Evolutionary conservation across 75 land plant species (phyloP).

Genomic region (Sequoiadendron giganteum): DNA sequence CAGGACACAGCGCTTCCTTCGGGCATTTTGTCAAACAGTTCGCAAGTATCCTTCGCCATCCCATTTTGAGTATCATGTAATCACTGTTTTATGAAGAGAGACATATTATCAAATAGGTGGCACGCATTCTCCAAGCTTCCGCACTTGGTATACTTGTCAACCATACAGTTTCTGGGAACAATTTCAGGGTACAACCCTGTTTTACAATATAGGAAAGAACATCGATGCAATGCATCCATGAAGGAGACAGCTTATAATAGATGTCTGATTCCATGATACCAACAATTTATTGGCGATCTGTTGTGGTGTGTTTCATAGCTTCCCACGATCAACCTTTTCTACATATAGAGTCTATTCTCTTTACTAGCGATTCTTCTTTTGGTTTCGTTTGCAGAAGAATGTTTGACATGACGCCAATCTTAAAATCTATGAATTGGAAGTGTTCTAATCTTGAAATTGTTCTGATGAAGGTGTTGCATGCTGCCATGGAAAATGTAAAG

Average conservation of each 20-base stretch:
- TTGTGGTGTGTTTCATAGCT: not conserved
- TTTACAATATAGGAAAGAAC: conserved; percentile 31
- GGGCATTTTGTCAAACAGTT: conserved; percentile 20
- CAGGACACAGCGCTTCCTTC: not conserved
- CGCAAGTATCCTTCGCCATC: conserved; percentile 16
- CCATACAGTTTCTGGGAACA: conserved; percentile 26
- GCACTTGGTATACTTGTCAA: conserved; percentile 27
- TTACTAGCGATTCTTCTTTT: not conserved
- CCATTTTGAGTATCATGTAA: conserved; percentile 21
- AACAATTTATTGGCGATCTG: not conserved
- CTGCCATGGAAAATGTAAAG: no score
- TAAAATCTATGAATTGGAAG: not conserved
- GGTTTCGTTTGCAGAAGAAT: not conserved
- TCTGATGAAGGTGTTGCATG: not conserved
- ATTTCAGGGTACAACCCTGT: conserved; percentile 17
- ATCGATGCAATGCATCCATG: conserved; percentile 21
- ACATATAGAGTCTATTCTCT: not conserved
- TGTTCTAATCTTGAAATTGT: not conserved
- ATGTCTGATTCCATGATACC: not conserved
- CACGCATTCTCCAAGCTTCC: conserved; percentile 19
- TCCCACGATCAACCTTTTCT: not conserved
- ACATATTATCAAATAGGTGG: conserved; percentile 47
- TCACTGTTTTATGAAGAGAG: conserved; percentile 55
- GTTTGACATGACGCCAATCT: not conserved
- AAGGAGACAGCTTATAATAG: not conserved